Conservation (phyloP, 2,329 filamentous ascomycete species). For the Hymenoscyphus linearis region DNA sequence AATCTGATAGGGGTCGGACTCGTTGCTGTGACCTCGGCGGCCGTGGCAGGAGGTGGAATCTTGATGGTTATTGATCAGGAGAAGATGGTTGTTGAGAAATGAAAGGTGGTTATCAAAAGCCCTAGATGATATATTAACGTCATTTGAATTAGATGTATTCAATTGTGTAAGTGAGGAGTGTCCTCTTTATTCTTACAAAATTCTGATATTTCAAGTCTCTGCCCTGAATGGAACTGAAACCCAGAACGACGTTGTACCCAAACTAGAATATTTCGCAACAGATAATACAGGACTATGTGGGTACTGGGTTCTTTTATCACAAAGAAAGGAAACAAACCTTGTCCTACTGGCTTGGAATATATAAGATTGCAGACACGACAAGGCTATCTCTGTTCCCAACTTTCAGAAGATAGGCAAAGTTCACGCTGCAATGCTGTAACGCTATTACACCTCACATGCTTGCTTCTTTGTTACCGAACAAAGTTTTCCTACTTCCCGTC, state of each 20-base stretch:
- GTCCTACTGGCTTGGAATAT: no score
- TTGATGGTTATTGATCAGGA: conserved; percentile 19
- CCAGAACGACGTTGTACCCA: background rate
- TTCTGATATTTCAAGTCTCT: background rate
- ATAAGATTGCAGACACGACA: no score
- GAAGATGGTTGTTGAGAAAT: conserved; percentile 6
- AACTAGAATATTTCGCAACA: no score
- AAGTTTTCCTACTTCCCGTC: background rate
- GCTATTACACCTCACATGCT: no score
- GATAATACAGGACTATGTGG: no score
- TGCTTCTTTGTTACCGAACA: background rate
- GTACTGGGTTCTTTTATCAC: no score
- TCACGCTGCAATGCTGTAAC: no score
- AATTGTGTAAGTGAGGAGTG: background rate
- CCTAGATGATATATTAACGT: background rate
- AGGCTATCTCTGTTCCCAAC: no score
- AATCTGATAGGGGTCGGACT: conserved; percentile 77
- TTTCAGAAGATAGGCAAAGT: no score
- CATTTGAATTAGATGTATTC: background rate
- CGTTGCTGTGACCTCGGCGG: conserved; percentile 63
- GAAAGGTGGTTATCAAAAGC: background rate
- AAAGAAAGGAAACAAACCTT: no score
- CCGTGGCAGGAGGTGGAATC: conserved; percentile 19
- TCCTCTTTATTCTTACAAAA: background rate
- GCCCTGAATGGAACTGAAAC: no score